Percentiles rank a stretch among this genome's conserved stretches.
Conservation (phyloP, 2,329 filamentous ascomycete genomes). For the Fusarium paranaense region DNA sequence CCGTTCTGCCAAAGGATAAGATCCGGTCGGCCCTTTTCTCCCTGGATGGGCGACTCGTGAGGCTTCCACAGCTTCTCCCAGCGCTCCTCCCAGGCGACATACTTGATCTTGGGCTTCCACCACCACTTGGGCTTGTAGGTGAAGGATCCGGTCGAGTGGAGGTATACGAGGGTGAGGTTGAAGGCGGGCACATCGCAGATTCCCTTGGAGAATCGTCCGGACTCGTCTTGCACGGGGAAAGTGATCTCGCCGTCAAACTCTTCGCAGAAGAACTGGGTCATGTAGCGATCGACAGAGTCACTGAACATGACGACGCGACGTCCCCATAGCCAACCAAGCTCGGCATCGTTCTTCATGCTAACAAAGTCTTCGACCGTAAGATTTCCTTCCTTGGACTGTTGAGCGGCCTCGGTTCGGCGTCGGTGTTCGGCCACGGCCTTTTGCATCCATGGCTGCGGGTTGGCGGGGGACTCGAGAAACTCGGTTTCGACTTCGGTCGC, state of each 20-base stretch:
- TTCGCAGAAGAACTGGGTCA: constrained; percentile 31
- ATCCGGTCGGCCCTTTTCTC: constrained; percentile 21
- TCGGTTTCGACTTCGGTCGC: constrained; percentile 60
- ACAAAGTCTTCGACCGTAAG: constrained; percentile 14
- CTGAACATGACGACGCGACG: constrained; percentile 33
- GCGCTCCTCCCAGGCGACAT: constrained; percentile 26
- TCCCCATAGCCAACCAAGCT: constrained; percentile 31
- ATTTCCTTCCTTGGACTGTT: background rate
- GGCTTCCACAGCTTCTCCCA: constrained; percentile 32
- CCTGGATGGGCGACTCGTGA: constrained; percentile 22
- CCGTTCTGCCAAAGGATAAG: constrained; percentile 36
- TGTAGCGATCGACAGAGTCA: constrained; percentile 33
- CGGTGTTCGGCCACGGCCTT: constrained; percentile 25
- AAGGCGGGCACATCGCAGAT: constrained; percentile 19
- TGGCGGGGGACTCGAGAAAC: constrained; percentile 12
- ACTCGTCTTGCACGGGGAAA: constrained; percentile 15
- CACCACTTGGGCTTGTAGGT: constrained; percentile 35
- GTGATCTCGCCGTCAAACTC: constrained; percentile 17
- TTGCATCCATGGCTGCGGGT: constrained; percentile 34
- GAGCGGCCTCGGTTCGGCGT: constrained; percentile 6
- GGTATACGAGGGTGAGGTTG: constrained; percentile 22
- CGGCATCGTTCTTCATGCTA: constrained; percentile 21
- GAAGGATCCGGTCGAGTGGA: constrained; percentile 30
- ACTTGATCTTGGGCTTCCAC: constrained; percentile 35
- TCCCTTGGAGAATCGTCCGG: constrained; percentile 16